Evolutionary conservation across 306 rosid species (phyloP).

Genomic region (Prinsepia uniflora): DNA sequence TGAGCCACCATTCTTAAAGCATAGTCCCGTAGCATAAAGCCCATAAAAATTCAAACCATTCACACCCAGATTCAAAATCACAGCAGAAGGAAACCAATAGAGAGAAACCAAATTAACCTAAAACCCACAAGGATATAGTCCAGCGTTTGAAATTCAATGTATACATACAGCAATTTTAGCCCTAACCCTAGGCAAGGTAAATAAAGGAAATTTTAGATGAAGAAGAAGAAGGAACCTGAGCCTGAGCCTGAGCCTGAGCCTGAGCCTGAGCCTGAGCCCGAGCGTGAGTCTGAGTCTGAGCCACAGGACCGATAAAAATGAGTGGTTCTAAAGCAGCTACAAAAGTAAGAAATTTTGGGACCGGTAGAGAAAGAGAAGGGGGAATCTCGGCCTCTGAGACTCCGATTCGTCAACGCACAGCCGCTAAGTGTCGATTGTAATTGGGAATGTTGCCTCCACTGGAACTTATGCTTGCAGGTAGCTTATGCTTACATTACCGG

Average conservation of each 20-base stretch:
- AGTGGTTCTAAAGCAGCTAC: not conserved
- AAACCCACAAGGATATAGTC: not conserved
- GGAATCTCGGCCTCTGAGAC: not conserved
- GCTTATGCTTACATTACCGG: too few relatives aligned
- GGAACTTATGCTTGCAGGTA: not conserved
- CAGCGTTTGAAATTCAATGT: not conserved
- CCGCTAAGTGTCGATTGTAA: not conserved
- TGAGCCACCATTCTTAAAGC: not conserved
- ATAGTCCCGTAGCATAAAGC: not conserved
- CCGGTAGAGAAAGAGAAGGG: not conserved
- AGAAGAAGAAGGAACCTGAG: not conserved
- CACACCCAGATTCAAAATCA: not conserved
- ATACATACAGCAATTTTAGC: not conserved
- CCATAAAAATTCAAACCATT: not conserved
- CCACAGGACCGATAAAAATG: not conserved
- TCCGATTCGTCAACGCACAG: not conserved
- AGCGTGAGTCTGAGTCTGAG: too few relatives aligned
- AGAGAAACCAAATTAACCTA: not conserved
- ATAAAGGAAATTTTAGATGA: not conserved
- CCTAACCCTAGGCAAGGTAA: slow-evolving; percentile 6
- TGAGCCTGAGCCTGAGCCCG: not conserved
- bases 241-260: not conserved
- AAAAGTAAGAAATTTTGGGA: not conserved
- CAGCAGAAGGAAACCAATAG: not conserved
- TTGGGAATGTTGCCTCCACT: not conserved